Evolutionary conservation across 2,329 filamentous ascomycete genomes (phyloP), one percentile per base, ranked within the genome.

Genomic region (Blastomyces gilchristii): DNA sequence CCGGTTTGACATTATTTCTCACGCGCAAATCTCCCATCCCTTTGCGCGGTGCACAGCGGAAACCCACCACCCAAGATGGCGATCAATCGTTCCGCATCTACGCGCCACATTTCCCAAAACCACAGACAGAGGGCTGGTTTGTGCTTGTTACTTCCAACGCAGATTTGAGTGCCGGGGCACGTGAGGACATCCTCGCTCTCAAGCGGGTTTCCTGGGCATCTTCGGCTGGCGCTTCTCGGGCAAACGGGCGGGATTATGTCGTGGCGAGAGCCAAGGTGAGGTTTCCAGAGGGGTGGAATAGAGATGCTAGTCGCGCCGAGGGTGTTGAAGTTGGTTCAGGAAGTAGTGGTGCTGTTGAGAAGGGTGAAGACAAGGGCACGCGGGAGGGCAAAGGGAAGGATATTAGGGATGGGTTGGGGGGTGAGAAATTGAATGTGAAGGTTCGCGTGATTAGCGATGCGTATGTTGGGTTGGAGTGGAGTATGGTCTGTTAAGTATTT

Each of bases 101-200:
- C 69, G 91, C 94, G 0, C 93, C 95, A 2, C 83, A 84, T 28
- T 97, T 96, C 77, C 93, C 93, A 0, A 99, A 99, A 76, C 86
- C 91, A 18, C 94, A 99, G 75, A 94, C 86, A 0, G 94, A 99
- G 71, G 92, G 92, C 0, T 97, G 87, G 83, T 97, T 99, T 74
- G 84, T 94, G 16, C 72, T 97, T 28, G 82, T 96, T 0, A 87
- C 86, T 7, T 69, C 68, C 0, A 70, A 71, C 58, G 69, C 43
- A 8, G 49, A 31, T 53, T 56, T 56, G 28, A 62, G n/a, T 43
- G 85, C 89, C 68, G 70, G 83, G 2, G 79, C 78, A 0, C 82
- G 77, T 7, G 90, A 93, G 64, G 90, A 97, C 68, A 82, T 97
- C 49, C 76, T 96, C 3, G 93, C 89, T 2, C 80, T 99, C 66